phyloP scores from a whole-genome alignment of 768 basidiomycete genomes.

The Crassisporium funariophilum region DNA sequence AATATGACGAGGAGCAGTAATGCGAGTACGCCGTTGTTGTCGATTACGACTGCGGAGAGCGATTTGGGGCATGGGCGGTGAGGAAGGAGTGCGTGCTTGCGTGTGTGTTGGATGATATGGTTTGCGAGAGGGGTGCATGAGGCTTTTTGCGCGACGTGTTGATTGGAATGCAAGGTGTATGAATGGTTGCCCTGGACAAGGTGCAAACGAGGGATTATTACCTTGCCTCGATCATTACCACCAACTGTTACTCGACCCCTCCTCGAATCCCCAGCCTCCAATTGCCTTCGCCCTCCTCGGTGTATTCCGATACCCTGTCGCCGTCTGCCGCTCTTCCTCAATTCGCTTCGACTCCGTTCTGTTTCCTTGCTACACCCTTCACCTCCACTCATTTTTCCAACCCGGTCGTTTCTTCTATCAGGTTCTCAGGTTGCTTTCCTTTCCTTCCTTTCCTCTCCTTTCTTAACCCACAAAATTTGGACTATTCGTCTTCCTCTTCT shows the following conservation, averaged over 20 bases:
- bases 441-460: slow-evolving; percentile 2
- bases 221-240: too few relatives aligned
- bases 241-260: too few relatives aligned
- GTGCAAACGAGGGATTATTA: too few relatives aligned
- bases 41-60: slow-evolving; percentile 30
- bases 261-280: too few relatives aligned
- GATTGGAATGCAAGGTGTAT: too few relatives aligned
- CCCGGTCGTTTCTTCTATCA: not conserved
- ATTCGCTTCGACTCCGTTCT: slow-evolving; percentile 2
- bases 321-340: too few relatives aligned
- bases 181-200: too few relatives aligned
- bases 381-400: not conserved
- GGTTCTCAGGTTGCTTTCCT: not conserved
- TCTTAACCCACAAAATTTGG: slow-evolving; percentile 4
- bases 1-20: slow-evolving; percentile 33
- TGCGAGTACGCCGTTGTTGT: slow-evolving; percentile 30
- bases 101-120: not conserved
- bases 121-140: not conserved
- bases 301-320: too few relatives aligned
- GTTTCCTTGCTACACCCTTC: slow-evolving; percentile 1
- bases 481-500: not conserved
- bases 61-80: slow-evolving; percentile 15
- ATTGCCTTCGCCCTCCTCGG: too few relatives aligned
- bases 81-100: not conserved
- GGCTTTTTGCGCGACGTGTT: not conserved